Conservation (phyloP, 352 stramenopile genomes). For the Pythium dissimile region DNA sequence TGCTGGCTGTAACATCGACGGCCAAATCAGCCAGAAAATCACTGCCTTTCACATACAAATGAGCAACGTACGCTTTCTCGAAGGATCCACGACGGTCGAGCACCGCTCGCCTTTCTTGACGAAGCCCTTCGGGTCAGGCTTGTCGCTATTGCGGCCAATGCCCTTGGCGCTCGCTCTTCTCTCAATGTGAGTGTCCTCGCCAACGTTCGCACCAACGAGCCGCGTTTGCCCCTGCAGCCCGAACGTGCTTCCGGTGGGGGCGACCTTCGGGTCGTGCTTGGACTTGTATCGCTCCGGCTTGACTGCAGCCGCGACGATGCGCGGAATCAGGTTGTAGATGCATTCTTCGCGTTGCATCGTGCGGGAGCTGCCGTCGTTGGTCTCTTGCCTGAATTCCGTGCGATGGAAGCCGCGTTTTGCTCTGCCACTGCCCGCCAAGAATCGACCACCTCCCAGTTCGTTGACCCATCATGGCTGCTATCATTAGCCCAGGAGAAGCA, state of each 20-base stretch:
- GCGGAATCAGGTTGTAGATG: conserved; percentile 92
- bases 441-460: too few species aligned
- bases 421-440: too few species aligned
- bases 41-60: not conserved
- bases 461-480: too few species aligned
- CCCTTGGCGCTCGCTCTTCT: conserved; percentile 53
- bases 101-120: conserved; percentile 66
- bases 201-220: conserved; percentile 65
- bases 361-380: too few species aligned
- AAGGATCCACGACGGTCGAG: conserved; percentile 37
- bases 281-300: conserved; percentile 89
- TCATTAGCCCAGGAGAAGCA: too few species aligned
- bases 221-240: conserved; percentile 66
- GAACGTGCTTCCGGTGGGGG: conserved; percentile 88
- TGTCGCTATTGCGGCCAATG: conserved; percentile 54
- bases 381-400: not conserved
- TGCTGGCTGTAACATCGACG: conserved; percentile 42
- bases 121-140: conserved; percentile 71
- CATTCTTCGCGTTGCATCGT: conserved; percentile 80
- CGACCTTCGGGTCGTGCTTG: conserved; percentile 82
- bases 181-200: conserved; percentile 35
- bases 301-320: conserved; percentile 43
- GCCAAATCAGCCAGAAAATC: conserved; percentile 22
- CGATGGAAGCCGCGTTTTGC: too few species aligned
- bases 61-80: conserved; percentile 51